Evolutionary conservation across 2,329 filamentous ascomycete genomes (phyloP), one percentile per base, ranked within the genome.

Genomic region (Fusarium staphyleae): DNA sequence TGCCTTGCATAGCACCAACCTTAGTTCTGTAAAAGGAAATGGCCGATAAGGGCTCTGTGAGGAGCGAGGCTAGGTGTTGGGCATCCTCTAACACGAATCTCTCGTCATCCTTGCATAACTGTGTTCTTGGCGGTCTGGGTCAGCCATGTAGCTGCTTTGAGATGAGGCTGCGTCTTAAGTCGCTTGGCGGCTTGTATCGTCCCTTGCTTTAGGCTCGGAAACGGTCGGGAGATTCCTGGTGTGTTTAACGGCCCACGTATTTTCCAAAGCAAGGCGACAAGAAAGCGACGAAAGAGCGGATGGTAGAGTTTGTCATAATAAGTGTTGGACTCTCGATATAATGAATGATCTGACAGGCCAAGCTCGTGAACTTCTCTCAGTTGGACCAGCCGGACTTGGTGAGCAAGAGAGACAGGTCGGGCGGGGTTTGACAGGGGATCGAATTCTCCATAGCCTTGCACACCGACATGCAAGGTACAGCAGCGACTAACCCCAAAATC

Each of bases 121-220:
- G 40, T 19, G 18, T 26, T 26, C 48, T 14, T 19, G 44, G 44
- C 28, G 40, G 24, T 35, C 26, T 34, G 35, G 45, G 46, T 42
- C 32, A 48, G 43, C 36, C 32, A 24, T 40, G 37, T 28, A 22
- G 46, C 18, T 41, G 36, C 18, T 34, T 12, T 14, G 12, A 14
- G 34, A 24, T 16, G 12, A 29, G 48, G 13, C 28, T 30, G 28
- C 28, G 28, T 7, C 22, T 24, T 3, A 24, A 24, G 22, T 3
- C 8, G 22, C 22, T 24, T 24, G 22, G 22, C 7, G 9, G 39
- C 50, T 36, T 43, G 50, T 36, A 33, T 28, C 37, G 50, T 48
- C 44, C 50, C 44, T 48, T 43, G 50, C 44, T 15, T 48, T 47
- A 47, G 48, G 35, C 42, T 10, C 24, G 29, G 34, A 15, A 47